Conservation (phyloP, 495 filamentous ascomycete genomes). For the Chlorociboria aeruginascens region DNA sequence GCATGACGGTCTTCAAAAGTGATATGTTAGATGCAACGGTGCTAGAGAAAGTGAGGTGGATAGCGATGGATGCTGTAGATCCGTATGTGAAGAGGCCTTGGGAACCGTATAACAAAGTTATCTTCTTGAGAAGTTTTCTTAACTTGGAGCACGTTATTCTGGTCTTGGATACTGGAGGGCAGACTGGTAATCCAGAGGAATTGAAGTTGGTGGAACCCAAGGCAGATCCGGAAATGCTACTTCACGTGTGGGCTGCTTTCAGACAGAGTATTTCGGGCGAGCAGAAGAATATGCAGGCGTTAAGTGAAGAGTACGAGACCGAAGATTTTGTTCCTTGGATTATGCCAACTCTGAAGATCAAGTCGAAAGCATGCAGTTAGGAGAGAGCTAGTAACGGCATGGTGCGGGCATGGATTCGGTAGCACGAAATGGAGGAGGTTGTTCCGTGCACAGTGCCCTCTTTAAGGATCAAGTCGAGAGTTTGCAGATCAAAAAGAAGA, state of each 20-base stretch:
- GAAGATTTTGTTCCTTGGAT: too few species aligned
- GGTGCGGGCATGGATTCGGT: too few species aligned
- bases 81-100: conserved; percentile 34
- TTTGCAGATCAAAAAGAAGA: too few species aligned
- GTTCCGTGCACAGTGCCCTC: too few species aligned
- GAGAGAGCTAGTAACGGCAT: too few species aligned
- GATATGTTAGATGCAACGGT: conserved; percentile 3
- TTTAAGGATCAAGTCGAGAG: too few species aligned
- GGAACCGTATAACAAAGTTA: conserved; percentile 41
- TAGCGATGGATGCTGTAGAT: conserved; percentile 37
- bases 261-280: conserved; percentile 12
- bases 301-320: neutral
- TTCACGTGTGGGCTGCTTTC: conserved; percentile 16
- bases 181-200: neutral
- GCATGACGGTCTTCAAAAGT: conserved; percentile 26
- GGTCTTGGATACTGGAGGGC: conserved; percentile 14
- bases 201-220: conserved; percentile 5
- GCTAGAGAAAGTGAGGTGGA: conserved; percentile 4
- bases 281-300: conserved; percentile 8
- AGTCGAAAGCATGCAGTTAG: too few species aligned
- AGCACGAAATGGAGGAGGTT: too few species aligned
- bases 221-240: conserved; percentile 6
- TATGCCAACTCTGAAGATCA: too few species aligned
- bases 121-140: conserved; percentile 31
- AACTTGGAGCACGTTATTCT: conserved; percentile 28